phyloP scores from a whole-genome alignment of 2,329 filamentous ascomycete genomes.

The Aspergillus jensenii region DNA sequence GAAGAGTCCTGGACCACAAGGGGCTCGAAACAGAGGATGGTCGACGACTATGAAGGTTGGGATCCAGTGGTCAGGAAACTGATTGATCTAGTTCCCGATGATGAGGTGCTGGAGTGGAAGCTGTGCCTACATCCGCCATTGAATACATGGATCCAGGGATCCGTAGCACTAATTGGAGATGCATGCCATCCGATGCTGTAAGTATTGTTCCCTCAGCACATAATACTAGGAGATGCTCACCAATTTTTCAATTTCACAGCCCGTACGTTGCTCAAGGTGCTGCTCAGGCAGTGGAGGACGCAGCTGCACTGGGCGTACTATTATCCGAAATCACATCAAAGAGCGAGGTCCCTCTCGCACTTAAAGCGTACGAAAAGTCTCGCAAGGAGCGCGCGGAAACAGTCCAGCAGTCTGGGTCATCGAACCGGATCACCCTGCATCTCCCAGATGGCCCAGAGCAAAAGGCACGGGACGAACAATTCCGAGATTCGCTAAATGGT shows the following conservation, averaged over 20 bases:
- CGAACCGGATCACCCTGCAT: constrained; percentile 39
- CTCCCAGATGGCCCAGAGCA: constrained; percentile 42
- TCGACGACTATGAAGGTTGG: constrained; percentile 62
- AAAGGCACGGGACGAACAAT: constrained; percentile 41
- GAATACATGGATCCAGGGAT: constrained; percentile 34
- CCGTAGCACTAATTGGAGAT: constrained; percentile 43
- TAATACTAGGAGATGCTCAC: background rate
- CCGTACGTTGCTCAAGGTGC: constrained; percentile 46
- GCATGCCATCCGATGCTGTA: constrained; percentile 48
- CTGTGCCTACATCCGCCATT: constrained; percentile 35
- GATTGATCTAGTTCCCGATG: constrained; percentile 61
- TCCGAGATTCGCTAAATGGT: constrained; percentile 25
- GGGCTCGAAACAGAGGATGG: constrained; percentile 61
- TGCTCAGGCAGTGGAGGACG: constrained; percentile 49
- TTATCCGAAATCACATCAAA: constrained; percentile 33
- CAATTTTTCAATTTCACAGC: background rate
- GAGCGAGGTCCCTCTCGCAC: constrained; percentile 33
- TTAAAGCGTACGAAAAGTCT: constrained; percentile 38
- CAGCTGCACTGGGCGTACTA: constrained; percentile 34
- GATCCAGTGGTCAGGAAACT: constrained; percentile 60
- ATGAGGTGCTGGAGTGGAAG: constrained; percentile 41
- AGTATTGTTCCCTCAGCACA: constrained; percentile 4
- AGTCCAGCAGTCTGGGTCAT: constrained; percentile 37
- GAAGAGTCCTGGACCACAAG: constrained; percentile 64
- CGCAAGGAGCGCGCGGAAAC: constrained; percentile 41